Evolutionary conservation across 1,139 yeast species (phyloP), one percentile per base, ranked within the genome.

Genomic region (Sporopachydermia cereana): DNA sequence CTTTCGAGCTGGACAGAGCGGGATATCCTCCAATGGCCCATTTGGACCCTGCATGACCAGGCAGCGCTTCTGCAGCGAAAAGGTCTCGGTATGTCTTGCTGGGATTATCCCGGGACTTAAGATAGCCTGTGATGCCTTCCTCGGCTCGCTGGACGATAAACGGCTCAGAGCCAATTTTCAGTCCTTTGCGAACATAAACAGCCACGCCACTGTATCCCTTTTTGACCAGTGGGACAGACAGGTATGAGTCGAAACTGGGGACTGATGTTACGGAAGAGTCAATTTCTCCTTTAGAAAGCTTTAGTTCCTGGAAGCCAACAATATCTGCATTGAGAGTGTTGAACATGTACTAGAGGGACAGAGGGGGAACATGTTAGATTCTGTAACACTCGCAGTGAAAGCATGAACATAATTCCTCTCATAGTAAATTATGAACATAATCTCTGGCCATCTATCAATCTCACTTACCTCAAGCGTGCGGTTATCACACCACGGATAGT

Each of bases 201-300:
- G 89, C 95, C 2, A 91, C 97, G 0, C 98, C 98, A 49, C 93
- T 77, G 59, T 91, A 91, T 0, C 97, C 97, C 57, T 79, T 83
- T 44, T 60, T 63, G 30, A 43, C 48, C 7, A 42, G 59, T 0
- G 96, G 95, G 20, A 86, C 64, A 0, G 93, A 69, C 34, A 88
- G 75, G 54, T 77, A 91, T 1, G 85, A 71, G 27, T 70, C 64
- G 55, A 71, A 89, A 2, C 78, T 75, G 0, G 69, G 64, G 0
- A 84, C 63, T 47, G 72, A 68, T 0, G 82, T 91, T 54, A 84
- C 69, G 49, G 52, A 67, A 44, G 55, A 64, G 41, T 66, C 66
- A 3, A 82, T 54, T 45, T 72, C 74, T 12, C 63, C 64, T 22
- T 67, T 67, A 47, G 76, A 79, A n/a, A 79, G 59, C 58, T 89